Evolutionary conservation across 1,139 yeast species (phyloP), one percentile per base, ranked within the genome.

Genomic region (Candida buenavistaensis): DNA sequence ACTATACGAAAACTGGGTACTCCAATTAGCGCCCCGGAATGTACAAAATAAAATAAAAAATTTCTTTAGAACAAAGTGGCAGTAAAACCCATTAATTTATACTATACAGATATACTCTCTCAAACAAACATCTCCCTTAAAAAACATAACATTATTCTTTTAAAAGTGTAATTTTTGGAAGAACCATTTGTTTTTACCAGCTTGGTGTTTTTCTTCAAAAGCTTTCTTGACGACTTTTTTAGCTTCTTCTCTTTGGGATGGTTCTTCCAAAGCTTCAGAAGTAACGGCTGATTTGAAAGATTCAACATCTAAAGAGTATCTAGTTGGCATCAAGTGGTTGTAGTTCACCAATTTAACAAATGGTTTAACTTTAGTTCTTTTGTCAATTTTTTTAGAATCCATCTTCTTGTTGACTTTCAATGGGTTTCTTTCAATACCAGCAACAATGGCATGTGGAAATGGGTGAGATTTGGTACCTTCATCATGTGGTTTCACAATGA

Each of bases 151-250:
- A n/a, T n/a, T n/a, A n/a, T n/a, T n/a, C n/a, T 32, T 41, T 86
- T 89, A 92, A 80, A 92, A 92, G 80, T 89, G 86, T 72, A 92
- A 87, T 81, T 92, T 92, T 75, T 95, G 84, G 88, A 92, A 92
- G 83, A 92, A 92, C 98, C 98, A 92, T 78, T 89, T 90, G 90
- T 90, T 90, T 87, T 90, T 89, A 73, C 98, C 98, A 68, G 97
- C 90, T 79, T 89, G 95, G 82, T 92, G 96, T 84, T 90, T 89
- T 79, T 92, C 97, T 80, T 92, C 98, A 67, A 92, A 92, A 68
- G 96, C 96, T 82, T 89, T 86, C 88, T 89, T 92, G 73, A 94
- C 89, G 68, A 84, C 90, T 82, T 92, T 92, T 87, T 90, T 94
- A 68, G 98, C 97, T 72, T 90, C 97, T 75, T 84, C 95, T 74